Evolutionary conservation across 345 rosid genomes (phyloP).

Genomic region (Linum usitatissimum): DNA sequence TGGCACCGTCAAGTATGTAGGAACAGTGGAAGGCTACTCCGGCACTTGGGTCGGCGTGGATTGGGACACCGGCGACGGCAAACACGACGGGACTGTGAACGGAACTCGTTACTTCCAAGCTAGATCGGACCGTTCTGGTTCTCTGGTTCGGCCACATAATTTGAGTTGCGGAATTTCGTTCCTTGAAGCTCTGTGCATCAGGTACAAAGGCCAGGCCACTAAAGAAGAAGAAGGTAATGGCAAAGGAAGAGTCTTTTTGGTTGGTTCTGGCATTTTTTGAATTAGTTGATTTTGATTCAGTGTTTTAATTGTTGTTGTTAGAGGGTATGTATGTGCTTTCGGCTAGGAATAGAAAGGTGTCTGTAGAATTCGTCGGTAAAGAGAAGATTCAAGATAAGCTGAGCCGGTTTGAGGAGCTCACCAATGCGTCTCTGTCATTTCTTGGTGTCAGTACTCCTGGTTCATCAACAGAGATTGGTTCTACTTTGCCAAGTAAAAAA

Average conservation of each 20-base stretch:
- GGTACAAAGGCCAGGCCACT: slow-evolving; percentile 50
- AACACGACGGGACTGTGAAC: slow-evolving; percentile 69
- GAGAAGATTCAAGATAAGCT: slow-evolving; percentile 72
- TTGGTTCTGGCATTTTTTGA: neutral
- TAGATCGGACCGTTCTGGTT: slow-evolving; percentile 47
- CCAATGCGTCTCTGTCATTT: slow-evolving; percentile 53
- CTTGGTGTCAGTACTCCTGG: slow-evolving; percentile 71
- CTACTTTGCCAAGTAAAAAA: slow-evolving; percentile 41
- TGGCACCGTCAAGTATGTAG: slow-evolving; percentile 64
- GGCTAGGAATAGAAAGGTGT: slow-evolving; percentile 58
- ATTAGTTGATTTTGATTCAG: neutral
- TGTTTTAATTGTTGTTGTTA: slow-evolving; percentile 18
- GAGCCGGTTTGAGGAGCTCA: slow-evolving; percentile 63
- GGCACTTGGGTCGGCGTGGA: slow-evolving; percentile 80
- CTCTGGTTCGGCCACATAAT: slow-evolving; percentile 56
- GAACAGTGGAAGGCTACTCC: slow-evolving; percentile 49
- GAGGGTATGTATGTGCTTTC: slow-evolving; percentile 97
- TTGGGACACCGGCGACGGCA: slow-evolving; percentile 72
- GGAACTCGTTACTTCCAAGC: slow-evolving; percentile 65
- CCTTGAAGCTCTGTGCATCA: slow-evolving; percentile 53
- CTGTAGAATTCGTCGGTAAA: slow-evolving; percentile 65
- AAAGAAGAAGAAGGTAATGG: slow-evolving; percentile 67
- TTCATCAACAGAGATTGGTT: slow-evolving; percentile 33
- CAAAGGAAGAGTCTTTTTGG: neutral
- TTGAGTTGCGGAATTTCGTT: slow-evolving; percentile 55